A percentile compares a stretch with the other conserved stretches of the same genome.
Evolutionary conservation across 2,329 filamentous ascomycete species (phyloP).

Genomic region (Aquanectria penicillioides): DNA sequence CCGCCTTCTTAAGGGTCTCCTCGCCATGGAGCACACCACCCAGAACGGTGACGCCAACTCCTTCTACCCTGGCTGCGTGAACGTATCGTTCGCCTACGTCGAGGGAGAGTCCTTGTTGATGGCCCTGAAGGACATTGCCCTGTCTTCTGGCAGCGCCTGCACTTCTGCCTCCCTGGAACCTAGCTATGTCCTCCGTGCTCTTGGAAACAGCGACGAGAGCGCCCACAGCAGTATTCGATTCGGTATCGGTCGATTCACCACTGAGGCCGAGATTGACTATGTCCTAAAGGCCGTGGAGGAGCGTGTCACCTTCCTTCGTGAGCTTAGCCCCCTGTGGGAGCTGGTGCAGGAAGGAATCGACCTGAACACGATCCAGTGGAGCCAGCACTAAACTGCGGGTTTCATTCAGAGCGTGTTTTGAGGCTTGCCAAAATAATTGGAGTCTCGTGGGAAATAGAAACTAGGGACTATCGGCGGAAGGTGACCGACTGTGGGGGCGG

Average conservation of each 20-base stretch:
- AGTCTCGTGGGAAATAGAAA: conserved; percentile 7
- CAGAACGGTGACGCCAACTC: conserved; percentile 86
- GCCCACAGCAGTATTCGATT: conserved; percentile 98
- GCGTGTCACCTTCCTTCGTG: conserved; percentile 90
- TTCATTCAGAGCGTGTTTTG: background rate
- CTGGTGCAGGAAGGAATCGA: conserved; percentile 97
- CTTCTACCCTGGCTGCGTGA: conserved; percentile 97
- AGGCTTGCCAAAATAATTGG: background rate
- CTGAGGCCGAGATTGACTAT: conserved; percentile 95
- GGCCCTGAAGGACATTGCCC: conserved; percentile 96
- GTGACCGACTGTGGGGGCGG: conserved; percentile 30
- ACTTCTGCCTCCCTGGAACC: conserved; percentile 97
- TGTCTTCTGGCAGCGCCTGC: conserved; percentile 96
- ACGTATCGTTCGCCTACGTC: conserved; percentile 98
- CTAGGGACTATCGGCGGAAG: conserved; percentile 13
- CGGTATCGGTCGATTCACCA: conserved; percentile 96
- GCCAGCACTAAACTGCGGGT: conserved; percentile 76
- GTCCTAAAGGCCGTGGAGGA: conserved; percentile 93
- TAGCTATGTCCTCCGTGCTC: conserved; percentile 91
- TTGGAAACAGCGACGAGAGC: conserved; percentile 96
- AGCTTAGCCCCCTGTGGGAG: conserved; percentile 97
- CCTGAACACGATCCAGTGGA: conserved; percentile 97
- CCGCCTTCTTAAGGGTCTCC: conserved; percentile 81
- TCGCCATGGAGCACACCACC: conserved; percentile 89
- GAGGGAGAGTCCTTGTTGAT: conserved; percentile 98